These are phyloP conservation scores for Schizosaccharomyces versatilis DNA, from an alignment of 1,139 yeast species.

Conservation along the genomic window DNA sequence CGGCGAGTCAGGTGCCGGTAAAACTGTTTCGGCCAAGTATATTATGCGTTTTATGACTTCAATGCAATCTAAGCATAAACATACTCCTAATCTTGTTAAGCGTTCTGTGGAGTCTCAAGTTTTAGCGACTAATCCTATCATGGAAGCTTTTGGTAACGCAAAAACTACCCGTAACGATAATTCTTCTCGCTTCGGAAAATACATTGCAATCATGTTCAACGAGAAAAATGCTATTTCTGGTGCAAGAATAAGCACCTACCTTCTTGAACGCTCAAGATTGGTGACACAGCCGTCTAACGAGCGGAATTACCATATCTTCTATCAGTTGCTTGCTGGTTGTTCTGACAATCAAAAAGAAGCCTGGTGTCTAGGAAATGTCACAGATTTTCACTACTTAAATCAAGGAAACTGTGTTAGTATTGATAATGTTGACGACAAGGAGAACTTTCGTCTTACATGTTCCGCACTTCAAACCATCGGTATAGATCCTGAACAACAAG, in stretches of 20 bases:
- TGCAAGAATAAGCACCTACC: constrained; percentile 78
- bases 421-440: constrained; percentile 58
- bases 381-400: constrained; percentile 59
- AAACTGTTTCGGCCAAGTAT: constrained; percentile 89
- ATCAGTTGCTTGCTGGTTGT: constrained; percentile 71
- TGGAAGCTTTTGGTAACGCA: constrained; percentile 99
- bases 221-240: constrained; percentile 60
- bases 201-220: constrained; percentile 73
- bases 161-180: constrained; percentile 93
- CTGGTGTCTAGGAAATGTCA: constrained; percentile 23
- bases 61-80: constrained; percentile 38
- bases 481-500: constrained; percentile 35
- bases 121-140: constrained; percentile 88
- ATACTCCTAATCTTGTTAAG: constrained; percentile 36
- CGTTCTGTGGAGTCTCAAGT: constrained; percentile 78
- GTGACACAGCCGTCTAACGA: constrained; percentile 80
- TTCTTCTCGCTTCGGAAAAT: constrained; percentile 92
- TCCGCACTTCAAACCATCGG: constrained; percentile 68
- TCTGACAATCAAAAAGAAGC: constrained; percentile 33
- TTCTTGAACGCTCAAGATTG: constrained; percentile 78
- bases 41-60: constrained; percentile 95
- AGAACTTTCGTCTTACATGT: constrained; percentile 51
- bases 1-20: constrained; percentile 98
- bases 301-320: constrained; percentile 86
- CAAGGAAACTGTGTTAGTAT: constrained; percentile 70